Base-by-base conservation (phyloP, 129 eudicot species). In the Escallonia rubra region DNA sequence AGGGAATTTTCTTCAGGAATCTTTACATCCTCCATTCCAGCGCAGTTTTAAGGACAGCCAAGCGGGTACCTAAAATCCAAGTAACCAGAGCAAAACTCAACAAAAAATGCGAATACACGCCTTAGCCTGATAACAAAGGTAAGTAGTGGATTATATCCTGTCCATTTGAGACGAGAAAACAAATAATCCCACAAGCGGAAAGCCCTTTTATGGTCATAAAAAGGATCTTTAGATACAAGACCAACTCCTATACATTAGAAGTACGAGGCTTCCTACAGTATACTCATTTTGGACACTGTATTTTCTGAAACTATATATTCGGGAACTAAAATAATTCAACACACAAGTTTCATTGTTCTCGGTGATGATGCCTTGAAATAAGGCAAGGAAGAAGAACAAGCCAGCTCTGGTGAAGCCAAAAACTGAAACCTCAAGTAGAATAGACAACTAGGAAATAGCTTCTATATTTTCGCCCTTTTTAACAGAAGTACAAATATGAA, bases 11-110 rank as follows among this genome's bases (percentile, higher is more conserved):
- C 70, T 39, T 49, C 38, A 8, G 16, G 41, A 49, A 46, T 47
- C 34, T 66, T 66, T 16, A 47, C 59, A 51, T 66, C 70, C 41
- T 66, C 70, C 70, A 66, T 66, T 66, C 54, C 42, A n/a, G 56
- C 8, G 43, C 1, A 4, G 59, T 14, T 16, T 34, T 12, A 54
- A n/a, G 59, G 23, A 54, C 23, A 4, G 34, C 59, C 59, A 54
- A 54, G 59, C n/a, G 38, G 5, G 59, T 11, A 54, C 14, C 59
- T 54, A 34, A 11, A 54, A 54, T 52, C 57, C 57, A 52, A 52
- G 12, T 6, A 52, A 52, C 57, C 6, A 46, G 10, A 0, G 57
- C 13, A 3, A 7, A 54, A 68, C 43, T 54, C 14, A 11, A 5
- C 59, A n/a, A 12, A 14, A 54, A 50, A 8, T 11, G 55, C 10